Conservation (phyloP, 306 rosid species). For the Luffa aegyptiaca region DNA sequence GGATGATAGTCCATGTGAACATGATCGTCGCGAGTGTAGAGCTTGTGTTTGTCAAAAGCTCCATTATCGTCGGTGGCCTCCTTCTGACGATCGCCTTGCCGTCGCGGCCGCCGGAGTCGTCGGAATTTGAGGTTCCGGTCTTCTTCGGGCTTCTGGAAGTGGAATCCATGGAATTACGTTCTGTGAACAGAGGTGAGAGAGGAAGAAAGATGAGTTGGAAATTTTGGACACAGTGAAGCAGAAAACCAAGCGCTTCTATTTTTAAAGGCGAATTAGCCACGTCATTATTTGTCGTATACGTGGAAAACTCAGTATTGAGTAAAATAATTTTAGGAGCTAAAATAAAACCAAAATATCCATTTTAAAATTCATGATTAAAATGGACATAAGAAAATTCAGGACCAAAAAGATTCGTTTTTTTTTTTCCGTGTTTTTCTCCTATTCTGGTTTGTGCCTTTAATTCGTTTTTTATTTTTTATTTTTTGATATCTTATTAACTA, state of each 20-base stretch:
- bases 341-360: no score
- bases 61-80: background rate
- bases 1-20: slow-evolving; percentile 3
- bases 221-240: background rate
- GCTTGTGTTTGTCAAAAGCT: background rate
- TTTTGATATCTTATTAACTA: no score
- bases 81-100: background rate
- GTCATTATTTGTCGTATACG: no score
- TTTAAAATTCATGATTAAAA: no score
- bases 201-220: background rate
- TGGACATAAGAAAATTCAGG: no score
- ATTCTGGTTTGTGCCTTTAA: no score
- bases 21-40: slow-evolving; percentile 1
- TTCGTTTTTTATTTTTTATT: no score
- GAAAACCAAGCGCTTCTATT: background rate
- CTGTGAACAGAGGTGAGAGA: background rate
- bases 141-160: background rate
- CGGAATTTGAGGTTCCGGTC: background rate
- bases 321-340: no score
- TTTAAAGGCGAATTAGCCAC: background rate
- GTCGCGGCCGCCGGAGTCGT: background rate
- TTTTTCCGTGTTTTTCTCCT: no score
- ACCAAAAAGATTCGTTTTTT: no score
- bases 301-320: no score
- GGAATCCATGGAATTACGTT: background rate